phyloP scores from a whole-genome alignment of 2,329 filamentous ascomycete species.

The Botryotinia globosa region DNA sequence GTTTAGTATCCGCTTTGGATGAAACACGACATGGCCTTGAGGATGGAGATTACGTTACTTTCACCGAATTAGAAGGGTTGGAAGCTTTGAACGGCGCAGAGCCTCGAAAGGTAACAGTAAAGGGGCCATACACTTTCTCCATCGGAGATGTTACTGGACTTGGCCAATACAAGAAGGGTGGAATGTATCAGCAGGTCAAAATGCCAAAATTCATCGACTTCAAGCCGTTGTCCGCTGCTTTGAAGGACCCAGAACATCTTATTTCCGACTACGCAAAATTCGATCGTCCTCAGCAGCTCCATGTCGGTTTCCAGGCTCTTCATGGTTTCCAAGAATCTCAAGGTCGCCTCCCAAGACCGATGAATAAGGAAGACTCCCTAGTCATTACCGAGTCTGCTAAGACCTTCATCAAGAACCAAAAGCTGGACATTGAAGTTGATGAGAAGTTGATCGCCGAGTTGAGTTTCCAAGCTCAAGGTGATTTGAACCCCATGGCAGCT shows the following conservation, averaged over 20 bases:
- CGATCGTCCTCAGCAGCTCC: constrained; percentile 87
- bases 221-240: constrained; percentile 71
- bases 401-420: constrained; percentile 69
- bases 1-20: constrained; percentile 87
- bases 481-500: constrained; percentile 87
- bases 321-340: constrained; percentile 79
- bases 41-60: constrained; percentile 95
- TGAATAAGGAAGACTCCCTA: constrained; percentile 79
- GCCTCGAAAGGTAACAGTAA: constrained; percentile 87
- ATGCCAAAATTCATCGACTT: constrained; percentile 95
- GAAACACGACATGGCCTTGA: constrained; percentile 93
- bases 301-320: constrained; percentile 88
- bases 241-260: constrained; percentile 85
- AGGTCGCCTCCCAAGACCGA: constrained; percentile 73
- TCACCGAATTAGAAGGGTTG: constrained; percentile 91
- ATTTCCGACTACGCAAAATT: constrained; percentile 98
- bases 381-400: constrained; percentile 75
- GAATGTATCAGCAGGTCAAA: constrained; percentile 93
- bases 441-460: constrained; percentile 91
- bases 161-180: constrained; percentile 83
- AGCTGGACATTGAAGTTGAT: constrained; percentile 78
- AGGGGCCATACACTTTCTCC: constrained; percentile 95
- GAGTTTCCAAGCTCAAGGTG: constrained; percentile 89
- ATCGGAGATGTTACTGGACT: constrained; percentile 89
- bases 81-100: constrained; percentile 78